Evolutionary conservation across 352 stramenopile genomes (phyloP), one percentile per base, ranked within the genome.

Genomic region (Phytophthora parvispora): DNA sequence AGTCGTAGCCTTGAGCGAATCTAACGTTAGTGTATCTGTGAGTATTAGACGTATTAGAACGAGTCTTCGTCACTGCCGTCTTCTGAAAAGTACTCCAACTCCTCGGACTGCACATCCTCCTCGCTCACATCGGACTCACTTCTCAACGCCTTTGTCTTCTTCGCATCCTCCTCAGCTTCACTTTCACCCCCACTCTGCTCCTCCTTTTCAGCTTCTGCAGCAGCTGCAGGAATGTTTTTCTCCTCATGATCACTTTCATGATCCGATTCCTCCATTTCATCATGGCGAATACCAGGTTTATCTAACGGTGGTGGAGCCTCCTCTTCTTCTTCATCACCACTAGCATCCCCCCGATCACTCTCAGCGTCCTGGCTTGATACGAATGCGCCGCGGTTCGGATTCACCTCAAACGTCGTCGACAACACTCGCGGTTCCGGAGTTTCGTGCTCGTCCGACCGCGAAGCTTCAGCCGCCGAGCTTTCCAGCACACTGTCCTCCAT

Each of bases 1-100:
- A 73, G 73, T 24, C 34, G 18, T 63, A 29, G 18, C 31, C 32
- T 38, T 24, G 25, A 20, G 18, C 48, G 18, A 64, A 43, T 38
- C 13, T 51, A 38, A 16, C 20, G 10, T 43, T 16, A 36, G 31
- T 55, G 58, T 27, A 32, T 48, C 24, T 72, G 47, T 66, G 52
- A 64, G 48, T 63, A 50, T 62, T 20, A 55, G 16, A 28, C 15
- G 38, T 58, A 5, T 76, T 86, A 96, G 63, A 96, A 96, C 5
- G 86, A 94, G 58, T 95, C 89, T 49, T 95, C 87, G 25, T 94
- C 86, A 50, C 87, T 93, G 0, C 61, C 85, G 51, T 96, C 84
- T 56, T 94, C 87, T 32, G 88, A 94, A 64, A 96, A 93, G 51
- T 95, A 96, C 56, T 93, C 87, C 12, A 95, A 74, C 32, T 96